Base-by-base conservation (phyloP, 306 rosid genomes). In the Phaseolus lunatus region DNA sequence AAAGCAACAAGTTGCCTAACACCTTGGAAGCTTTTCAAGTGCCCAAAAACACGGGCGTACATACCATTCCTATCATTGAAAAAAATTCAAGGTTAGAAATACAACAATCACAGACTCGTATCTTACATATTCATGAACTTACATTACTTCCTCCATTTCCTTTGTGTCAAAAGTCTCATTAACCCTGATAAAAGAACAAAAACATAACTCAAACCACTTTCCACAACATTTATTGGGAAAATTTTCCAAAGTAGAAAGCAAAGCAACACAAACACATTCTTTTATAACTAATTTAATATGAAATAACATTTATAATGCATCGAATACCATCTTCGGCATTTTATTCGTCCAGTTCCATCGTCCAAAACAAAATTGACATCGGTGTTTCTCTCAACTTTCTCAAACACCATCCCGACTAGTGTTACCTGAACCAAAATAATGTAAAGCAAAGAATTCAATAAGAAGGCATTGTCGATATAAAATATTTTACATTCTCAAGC, bases 311-410 rank as follows among this genome's bases (percentile, higher is more conserved):
- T 19, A 49, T 20, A 20, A 67, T 39, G 49, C 31, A 66, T n/a
- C 7, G 1, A 49, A 9, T 90, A 95, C 97, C 99, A 95, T 95
- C 99, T 95, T 84, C 87, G 85, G 54, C 97, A 90, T 52, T 77
- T 85, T 48, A 95, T 88, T 39, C 88, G 84, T 31, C 99, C 99
- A 1, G 97, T 95, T 79, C 99, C 99, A 72, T 95, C 99, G 44
- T 95, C 97, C 5, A 92, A 65, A 18, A 41, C 49, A 71, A 95
- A 86, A 73, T 76, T 79, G 58, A 95, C 87, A 74, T 89, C 97
- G 9, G 96, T 95, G 54, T 82, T 86, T 82, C 97, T 83, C 82
- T 85, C 99, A 47, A 65, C 71, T 87, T 89, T 95, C 78, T 92
- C 96, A 35, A 75, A 89, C 44, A 90, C 86, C 90, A 89, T 83